Conservation (phyloP, 2,329 filamentous ascomycete species). For the Pyricularia pennisetigena region DNA sequence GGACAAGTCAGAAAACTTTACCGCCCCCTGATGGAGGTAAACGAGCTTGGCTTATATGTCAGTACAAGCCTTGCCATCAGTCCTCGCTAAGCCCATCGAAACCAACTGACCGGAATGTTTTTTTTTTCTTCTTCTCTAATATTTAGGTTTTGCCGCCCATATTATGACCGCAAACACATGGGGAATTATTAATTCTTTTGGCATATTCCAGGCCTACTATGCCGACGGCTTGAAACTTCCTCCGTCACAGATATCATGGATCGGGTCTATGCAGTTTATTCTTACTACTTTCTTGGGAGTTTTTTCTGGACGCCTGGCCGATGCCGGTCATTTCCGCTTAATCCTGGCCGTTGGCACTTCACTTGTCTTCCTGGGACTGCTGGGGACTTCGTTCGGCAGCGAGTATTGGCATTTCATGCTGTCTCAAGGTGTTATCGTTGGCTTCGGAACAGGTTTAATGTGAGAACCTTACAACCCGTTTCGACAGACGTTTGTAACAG, state of each 20-base stretch:
- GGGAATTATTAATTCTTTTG: conserved; percentile 13
- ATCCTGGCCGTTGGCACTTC: conserved; percentile 7
- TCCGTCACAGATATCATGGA: conserved; percentile 13
- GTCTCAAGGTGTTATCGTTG: conserved; percentile 25
- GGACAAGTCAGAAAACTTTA: not conserved
- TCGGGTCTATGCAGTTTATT: conserved; percentile 10
- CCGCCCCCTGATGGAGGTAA: conserved; percentile 9
- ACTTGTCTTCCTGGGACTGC: conserved; percentile 8
- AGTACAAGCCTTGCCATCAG: not conserved
- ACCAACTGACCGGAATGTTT: not conserved
- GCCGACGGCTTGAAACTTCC: conserved; percentile 10
- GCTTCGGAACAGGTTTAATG: conserved; percentile 23
- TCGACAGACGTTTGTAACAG: too few species aligned
- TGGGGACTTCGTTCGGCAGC: conserved; percentile 9
- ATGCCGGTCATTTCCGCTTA: conserved; percentile 10
- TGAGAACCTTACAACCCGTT: conserved; percentile 8
- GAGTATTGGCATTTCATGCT: conserved; percentile 16
- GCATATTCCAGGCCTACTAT: conserved; percentile 13
- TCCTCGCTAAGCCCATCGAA: not conserved
- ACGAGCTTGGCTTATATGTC: conserved; percentile 8
- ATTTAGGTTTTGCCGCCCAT: conserved; percentile 6
- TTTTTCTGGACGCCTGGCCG: conserved; percentile 9
- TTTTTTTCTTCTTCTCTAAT: too few species aligned
- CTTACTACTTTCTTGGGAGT: conserved; percentile 9
- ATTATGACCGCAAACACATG: conserved; percentile 17